These are phyloP conservation scores for Eimeria maxima DNA, from an alignment of 169 alveolate genomes.

Conservation along the genomic window DNA sequence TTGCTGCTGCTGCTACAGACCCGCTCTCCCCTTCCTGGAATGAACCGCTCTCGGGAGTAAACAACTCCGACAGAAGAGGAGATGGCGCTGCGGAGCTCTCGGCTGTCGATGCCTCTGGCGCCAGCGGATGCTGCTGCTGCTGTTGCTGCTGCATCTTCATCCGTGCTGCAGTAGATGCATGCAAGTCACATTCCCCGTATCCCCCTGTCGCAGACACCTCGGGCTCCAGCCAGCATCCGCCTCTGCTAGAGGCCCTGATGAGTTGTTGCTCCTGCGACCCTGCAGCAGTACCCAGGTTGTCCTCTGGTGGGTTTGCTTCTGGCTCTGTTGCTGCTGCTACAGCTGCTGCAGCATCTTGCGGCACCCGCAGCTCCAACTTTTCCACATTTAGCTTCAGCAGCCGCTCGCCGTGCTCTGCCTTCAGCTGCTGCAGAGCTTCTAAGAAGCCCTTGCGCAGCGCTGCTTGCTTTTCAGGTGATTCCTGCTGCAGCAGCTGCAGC, in stretches of 20 bases:
- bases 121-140: slow-evolving; percentile 11
- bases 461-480: not conserved
- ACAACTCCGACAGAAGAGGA: slow-evolving; percentile 45
- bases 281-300: not conserved
- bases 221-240: slow-evolving; percentile 72
- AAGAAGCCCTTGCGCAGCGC: slow-evolving; percentile 13
- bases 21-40: slow-evolving; percentile 34
- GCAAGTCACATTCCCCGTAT: slow-evolving; percentile 37
- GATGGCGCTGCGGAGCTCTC: slow-evolving; percentile 54
- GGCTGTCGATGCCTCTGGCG: slow-evolving; percentile 38
- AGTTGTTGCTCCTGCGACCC: not conserved
- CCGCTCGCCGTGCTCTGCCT: slow-evolving; percentile 54
- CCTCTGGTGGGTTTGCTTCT: not conserved
- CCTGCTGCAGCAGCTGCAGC: slow-evolving; percentile 78
- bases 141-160: slow-evolving; percentile 43
- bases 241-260: slow-evolving; percentile 63
- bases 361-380: slow-evolving; percentile 77
- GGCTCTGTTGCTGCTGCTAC: not conserved
- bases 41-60: slow-evolving; percentile 5
- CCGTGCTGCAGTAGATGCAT: not conserved
- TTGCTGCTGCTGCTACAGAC: slow-evolving; percentile 17
- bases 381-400: slow-evolving; percentile 81
- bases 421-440: slow-evolving; percentile 46
- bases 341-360: slow-evolving; percentile 21
- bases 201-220: not conserved